These are phyloP conservation scores for Fusarium sp. DNA, from an alignment of 2,329 filamentous ascomycete species.

Conservation along the genomic window DNA sequence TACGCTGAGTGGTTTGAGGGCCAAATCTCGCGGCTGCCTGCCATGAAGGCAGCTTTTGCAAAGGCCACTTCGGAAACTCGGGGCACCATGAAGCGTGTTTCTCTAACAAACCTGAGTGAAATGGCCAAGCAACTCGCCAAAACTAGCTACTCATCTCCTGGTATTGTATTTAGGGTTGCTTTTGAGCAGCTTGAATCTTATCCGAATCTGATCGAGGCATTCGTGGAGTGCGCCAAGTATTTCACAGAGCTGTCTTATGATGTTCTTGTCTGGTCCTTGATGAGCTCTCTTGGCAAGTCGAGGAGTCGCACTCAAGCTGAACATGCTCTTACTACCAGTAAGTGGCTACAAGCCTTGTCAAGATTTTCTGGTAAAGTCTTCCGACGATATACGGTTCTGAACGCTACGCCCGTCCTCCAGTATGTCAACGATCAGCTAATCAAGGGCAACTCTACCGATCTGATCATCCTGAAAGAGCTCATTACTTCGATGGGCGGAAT, in stretches of 20 bases:
- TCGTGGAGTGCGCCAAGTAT: conserved; percentile 93
- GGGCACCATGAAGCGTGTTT: conserved; percentile 87
- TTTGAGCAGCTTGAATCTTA: conserved; percentile 93
- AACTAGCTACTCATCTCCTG: conserved; percentile 89
- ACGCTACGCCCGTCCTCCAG: conserved; percentile 84
- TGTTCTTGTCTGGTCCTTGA: conserved; percentile 89
- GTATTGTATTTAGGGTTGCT: conserved; percentile 88
- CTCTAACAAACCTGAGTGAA: conserved; percentile 82
- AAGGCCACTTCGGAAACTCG: conserved; percentile 81
- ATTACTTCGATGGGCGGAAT: conserved; percentile 95
- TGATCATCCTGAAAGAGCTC: conserved; percentile 91
- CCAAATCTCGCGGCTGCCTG: conserved; percentile 76
- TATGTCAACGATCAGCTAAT: conserved; percentile 89
- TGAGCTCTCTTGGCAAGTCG: conserved; percentile 74
- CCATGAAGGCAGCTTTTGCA: conserved; percentile 81
- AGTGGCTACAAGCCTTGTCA: conserved; percentile 90
- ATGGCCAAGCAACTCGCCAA: conserved; percentile 93
- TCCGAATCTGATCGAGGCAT: conserved; percentile 91
- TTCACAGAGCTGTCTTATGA: conserved; percentile 94
- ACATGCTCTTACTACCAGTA: conserved; percentile 78
- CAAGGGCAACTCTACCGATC: conserved; percentile 84
- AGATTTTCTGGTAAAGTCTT: conserved; percentile 93
- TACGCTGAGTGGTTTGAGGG: conserved; percentile 95
- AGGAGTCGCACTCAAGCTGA: conserved; percentile 70
- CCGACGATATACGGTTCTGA: conserved; percentile 83